These are phyloP conservation scores for Metschnikowia noctiluminum DNA, from an alignment of 805 yeast genomes.

Conservation along the genomic window DNA sequence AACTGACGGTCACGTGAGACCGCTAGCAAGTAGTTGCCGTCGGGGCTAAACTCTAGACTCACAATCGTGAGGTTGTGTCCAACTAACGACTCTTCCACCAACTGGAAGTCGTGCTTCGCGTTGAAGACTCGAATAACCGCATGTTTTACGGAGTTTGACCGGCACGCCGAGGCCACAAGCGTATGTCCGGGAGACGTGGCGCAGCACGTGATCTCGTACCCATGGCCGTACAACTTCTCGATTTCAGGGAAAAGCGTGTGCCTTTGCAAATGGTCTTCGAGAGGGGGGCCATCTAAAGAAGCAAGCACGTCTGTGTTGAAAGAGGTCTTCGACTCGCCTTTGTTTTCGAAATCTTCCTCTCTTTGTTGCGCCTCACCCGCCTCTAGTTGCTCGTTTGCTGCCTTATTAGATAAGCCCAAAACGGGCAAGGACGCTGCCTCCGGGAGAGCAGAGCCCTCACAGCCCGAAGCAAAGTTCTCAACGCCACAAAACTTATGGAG, in stretches of 20 bases:
- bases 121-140: constrained; percentile 81
- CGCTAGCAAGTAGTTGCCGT: constrained; percentile 59
- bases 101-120: constrained; percentile 52
- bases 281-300: constrained; percentile 43
- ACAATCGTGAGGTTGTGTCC: constrained; percentile 87
- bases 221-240: constrained; percentile 95
- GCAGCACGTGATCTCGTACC: constrained; percentile 83
- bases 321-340: not conserved
- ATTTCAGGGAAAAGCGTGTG: constrained; percentile 93
- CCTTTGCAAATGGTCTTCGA: constrained; percentile 88
- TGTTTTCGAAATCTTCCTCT: constrained; percentile 38
- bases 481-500: constrained; percentile 54
- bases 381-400: constrained; percentile 50
- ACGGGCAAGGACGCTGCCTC: constrained; percentile 91
- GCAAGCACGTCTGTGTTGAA: constrained; percentile 48
- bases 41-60: constrained; percentile 69
- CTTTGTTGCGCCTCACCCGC: constrained; percentile 37
- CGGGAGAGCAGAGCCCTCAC: constrained; percentile 42
- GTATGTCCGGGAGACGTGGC: constrained; percentile 63
- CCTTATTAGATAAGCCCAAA: constrained; percentile 88
- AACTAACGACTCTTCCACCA: constrained; percentile 41
- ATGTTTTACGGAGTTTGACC: constrained; percentile 78
- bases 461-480: constrained; percentile 17
- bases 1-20: constrained; percentile 90
- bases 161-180: constrained; percentile 85